Evolutionary conservation across 306 rosid species (phyloP).

Genomic region (Acmispon strigosus): DNA sequence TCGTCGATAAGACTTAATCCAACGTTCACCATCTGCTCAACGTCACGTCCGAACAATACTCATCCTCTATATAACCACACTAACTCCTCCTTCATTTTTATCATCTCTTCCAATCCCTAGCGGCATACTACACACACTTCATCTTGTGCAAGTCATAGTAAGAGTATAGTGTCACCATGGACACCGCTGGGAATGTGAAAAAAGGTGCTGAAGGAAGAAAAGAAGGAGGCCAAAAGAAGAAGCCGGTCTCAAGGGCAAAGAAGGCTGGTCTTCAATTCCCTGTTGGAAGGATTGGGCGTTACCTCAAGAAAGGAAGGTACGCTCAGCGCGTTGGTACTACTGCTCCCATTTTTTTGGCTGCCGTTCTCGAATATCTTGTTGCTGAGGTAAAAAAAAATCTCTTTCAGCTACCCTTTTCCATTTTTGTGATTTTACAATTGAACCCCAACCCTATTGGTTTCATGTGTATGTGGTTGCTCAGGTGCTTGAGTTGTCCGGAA

Average conservation of each 20-base stretch:
- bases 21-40: no score
- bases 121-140: no score
- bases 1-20: no score
- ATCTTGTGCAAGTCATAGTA: no score
- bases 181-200: conserved; percentile 32
- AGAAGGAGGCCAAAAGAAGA: conserved; percentile 46
- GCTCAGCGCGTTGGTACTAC: conserved; percentile 53
- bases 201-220: conserved; percentile 57
- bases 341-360: conserved; percentile 62
- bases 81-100: no score
- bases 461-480: background rate
- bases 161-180: conserved; percentile 22
- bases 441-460: background rate
- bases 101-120: no score
- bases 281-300: conserved; percentile 59
- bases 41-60: no score
- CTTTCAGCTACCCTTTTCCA: no score
- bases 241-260: conserved; percentile 41
- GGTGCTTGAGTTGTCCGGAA: conserved; percentile 86
- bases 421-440: background rate
- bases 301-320: conserved; percentile 55
- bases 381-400: conserved; percentile 60
- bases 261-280: conserved; percentile 76
- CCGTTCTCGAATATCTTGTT: conserved; percentile 58
- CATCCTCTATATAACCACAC: no score